Conservation (phyloP, 164 flowering plant species). For the Piper longum region DNA sequence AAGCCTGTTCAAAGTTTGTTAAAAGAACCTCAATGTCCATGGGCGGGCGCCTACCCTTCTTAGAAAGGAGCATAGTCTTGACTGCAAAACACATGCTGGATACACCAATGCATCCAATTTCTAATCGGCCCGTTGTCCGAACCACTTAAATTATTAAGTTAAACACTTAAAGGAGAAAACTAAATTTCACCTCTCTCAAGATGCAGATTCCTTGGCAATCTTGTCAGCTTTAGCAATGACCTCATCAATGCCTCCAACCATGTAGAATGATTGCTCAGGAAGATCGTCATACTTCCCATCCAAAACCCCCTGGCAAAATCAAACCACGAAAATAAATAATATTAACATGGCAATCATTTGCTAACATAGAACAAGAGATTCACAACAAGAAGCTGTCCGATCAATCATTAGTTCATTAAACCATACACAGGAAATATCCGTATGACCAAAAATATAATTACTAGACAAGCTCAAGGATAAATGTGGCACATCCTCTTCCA, state of each 20-base stretch:
- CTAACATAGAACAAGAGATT: background rate
- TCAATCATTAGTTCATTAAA: background rate
- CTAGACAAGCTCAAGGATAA: too few relatives aligned
- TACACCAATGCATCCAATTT: background rate
- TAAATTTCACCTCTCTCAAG: background rate
- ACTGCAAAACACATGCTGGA: background rate
- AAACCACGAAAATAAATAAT: background rate
- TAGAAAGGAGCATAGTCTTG: background rate
- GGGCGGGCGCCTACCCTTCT: background rate
- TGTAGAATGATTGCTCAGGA: slow-evolving; percentile 87
- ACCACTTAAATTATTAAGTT: background rate
- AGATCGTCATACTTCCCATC: slow-evolving; percentile 67
- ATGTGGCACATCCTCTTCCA: too few relatives aligned
- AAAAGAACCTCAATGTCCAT: background rate
- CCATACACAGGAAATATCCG: background rate
- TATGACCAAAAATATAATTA: too few relatives aligned
- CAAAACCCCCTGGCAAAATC: slow-evolving; percentile 32
- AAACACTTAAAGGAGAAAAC: background rate
- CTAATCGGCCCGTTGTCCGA: background rate
- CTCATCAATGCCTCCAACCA: slow-evolving; percentile 99
- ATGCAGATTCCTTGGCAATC: slow-evolving; percentile 59
- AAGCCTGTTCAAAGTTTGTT: background rate
- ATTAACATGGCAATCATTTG: background rate
- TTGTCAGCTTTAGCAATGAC: slow-evolving; percentile 95
- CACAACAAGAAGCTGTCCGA: background rate